These are phyloP conservation scores for Aspergillus panamensis DNA, from an alignment of 495 filamentous ascomycete genomes.

Conservation along the genomic window DNA sequence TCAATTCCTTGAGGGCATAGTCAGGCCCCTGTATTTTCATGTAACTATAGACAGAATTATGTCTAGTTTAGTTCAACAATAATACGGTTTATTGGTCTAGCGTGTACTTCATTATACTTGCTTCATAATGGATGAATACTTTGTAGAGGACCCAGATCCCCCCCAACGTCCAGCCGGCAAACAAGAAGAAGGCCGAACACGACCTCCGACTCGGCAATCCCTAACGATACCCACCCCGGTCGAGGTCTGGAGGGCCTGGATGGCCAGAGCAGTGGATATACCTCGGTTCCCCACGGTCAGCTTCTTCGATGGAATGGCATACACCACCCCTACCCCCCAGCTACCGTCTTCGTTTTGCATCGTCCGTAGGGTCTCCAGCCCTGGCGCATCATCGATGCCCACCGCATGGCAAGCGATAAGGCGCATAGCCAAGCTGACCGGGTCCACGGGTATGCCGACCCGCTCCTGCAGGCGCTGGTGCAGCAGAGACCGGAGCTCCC, in stretches of 20 bases:
- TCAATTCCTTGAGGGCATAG: no score
- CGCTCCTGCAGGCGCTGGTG: neutral
- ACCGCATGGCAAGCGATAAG: neutral
- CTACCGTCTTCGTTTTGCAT: conserved; percentile 5
- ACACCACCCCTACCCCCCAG: neutral
- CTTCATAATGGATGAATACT: no score
- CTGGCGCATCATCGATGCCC: neutral
- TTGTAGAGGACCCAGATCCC: no score
- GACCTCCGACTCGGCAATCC: no score
- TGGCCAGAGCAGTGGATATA: conserved; percentile 4
- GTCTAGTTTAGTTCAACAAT: no score
- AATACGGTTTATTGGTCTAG: no score
- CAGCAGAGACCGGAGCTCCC: neutral
- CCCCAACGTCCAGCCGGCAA: no score
- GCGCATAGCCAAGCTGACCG: neutral
- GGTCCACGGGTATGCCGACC: neutral
- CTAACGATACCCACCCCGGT: no score
- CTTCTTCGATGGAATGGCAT: neutral
- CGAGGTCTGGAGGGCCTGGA: neutral
- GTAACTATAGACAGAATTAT: no score
- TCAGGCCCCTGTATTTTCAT: no score
- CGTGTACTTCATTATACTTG: no score
- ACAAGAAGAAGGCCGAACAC: no score
- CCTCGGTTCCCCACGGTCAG: neutral
- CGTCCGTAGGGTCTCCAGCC: neutral